These are phyloP conservation scores for Penicillium griseofulvum DNA, from an alignment of 2,329 filamentous ascomycete species.

Conservation along the genomic window DNA sequence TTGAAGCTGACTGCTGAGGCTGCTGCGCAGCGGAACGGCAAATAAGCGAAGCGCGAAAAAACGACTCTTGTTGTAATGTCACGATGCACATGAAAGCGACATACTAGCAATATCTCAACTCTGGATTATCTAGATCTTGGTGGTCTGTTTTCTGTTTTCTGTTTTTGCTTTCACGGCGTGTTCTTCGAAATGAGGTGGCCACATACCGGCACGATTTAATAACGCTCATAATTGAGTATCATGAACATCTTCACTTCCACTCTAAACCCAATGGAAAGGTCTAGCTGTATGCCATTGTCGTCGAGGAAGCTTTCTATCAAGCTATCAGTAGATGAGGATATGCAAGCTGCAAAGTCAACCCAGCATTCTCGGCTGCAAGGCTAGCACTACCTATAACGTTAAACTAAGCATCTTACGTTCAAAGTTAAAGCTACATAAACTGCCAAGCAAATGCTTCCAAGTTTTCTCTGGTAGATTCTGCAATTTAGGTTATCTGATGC, in stretches of 20 bases:
- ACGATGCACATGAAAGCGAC: background rate
- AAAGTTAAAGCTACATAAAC: too few species aligned
- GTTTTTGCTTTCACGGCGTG: background rate
- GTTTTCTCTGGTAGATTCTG: too few species aligned
- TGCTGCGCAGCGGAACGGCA: slow-evolving; percentile 69
- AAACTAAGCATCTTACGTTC: background rate
- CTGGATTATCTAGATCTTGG: background rate
- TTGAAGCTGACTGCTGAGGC: slow-evolving; percentile 69
- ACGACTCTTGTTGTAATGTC: background rate
- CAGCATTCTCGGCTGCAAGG: background rate
- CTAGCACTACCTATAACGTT: background rate
- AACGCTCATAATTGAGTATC: background rate
- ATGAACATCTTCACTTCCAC: background rate
- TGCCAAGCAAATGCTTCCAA: too few species aligned
- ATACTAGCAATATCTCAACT: background rate
- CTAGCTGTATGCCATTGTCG: background rate
- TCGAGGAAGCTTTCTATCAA: background rate
- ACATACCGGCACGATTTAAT: background rate
- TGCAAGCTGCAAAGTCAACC: background rate
- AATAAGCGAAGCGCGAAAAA: slow-evolving; percentile 12
- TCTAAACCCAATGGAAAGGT: background rate
- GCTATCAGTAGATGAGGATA: background rate
- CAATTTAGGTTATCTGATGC: too few species aligned
- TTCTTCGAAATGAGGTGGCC: background rate
- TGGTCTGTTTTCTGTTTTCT: background rate